Conservation (phyloP, 2,329 filamentous ascomycete species). For the Cordyceps javanica region DNA sequence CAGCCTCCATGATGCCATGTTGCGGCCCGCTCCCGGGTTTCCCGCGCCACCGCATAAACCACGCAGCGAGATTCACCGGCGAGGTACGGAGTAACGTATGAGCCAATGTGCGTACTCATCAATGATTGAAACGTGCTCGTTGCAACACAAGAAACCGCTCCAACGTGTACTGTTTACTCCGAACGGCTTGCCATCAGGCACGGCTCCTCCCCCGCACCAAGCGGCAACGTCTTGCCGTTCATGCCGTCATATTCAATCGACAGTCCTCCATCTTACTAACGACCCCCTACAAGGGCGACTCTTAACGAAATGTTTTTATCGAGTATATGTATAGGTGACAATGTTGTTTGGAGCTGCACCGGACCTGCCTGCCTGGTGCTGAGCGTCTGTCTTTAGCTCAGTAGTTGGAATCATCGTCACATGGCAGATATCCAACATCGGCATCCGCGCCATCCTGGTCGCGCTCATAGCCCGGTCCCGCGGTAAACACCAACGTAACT, state of each 20-base stretch:
- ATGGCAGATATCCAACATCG: neutral
- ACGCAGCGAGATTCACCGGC: neutral
- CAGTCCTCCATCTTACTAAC: too few species aligned
- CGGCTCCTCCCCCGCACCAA: neutral
- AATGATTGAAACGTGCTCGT: conserved; percentile 1
- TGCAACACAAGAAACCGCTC: too few species aligned
- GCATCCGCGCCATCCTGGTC: neutral
- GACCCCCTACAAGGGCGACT: too few species aligned
- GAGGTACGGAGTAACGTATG: too few species aligned
- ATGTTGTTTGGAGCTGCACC: neutral
- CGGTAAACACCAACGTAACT: neutral
- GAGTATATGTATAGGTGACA: too few species aligned
- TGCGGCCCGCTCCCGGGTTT: neutral
- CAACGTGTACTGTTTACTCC: too few species aligned
- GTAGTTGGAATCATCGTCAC: neutral
- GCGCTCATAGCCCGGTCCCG: neutral
- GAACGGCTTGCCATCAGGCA: too few species aligned
- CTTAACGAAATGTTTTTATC: too few species aligned
- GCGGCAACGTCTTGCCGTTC: neutral
- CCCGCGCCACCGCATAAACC: conserved; percentile 6
- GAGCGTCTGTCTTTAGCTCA: neutral
- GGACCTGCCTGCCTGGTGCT: neutral
- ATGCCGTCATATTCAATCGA: too few species aligned
- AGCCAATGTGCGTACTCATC: neutral
- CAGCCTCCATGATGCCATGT: neutral